A percentile compares a stretch with the other conserved stretches of the same genome.
Conservation (phyloP, 2,329 filamentous ascomycete species). For the Herpotrichia juniperi region DNA sequence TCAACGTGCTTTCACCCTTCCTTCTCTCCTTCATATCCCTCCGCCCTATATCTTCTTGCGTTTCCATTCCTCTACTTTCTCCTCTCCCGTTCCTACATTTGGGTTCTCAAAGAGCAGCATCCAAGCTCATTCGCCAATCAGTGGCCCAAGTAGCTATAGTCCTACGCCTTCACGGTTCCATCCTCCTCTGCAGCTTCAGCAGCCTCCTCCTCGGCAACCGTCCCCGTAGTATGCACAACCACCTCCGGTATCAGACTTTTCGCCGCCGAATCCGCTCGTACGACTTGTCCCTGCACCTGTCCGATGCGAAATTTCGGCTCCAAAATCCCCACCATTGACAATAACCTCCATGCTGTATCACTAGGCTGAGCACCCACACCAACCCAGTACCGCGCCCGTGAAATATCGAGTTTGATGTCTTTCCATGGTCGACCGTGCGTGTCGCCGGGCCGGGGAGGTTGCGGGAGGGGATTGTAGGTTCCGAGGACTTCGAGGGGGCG, state of each 20-base stretch:
- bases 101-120: too few species aligned
- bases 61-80: too few species aligned
- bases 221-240: background rate
- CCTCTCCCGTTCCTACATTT: too few species aligned
- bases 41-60: too few species aligned
- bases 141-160: background rate
- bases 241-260: slow-evolving; percentile 32
- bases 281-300: slow-evolving; percentile 38
- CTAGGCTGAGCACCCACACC: slow-evolving; percentile 95
- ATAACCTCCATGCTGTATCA: slow-evolving; percentile 83
- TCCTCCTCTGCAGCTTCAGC: background rate
- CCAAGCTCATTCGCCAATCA: too few species aligned
- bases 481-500: slow-evolving; percentile 90
- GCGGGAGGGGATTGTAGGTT: slow-evolving; percentile 67
- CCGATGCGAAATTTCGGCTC: slow-evolving; percentile 44
- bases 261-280: slow-evolving; percentile 35
- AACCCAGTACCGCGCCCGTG: slow-evolving; percentile 90
- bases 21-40: background rate
- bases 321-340: slow-evolving; percentile 69
- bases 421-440: slow-evolving; percentile 74
- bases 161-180: background rate
- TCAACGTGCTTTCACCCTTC: background rate
- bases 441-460: slow-evolving; percentile 56
- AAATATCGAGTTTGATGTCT: slow-evolving; percentile 84
- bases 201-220: background rate